A percentile compares a stretch with the other conserved stretches of the same genome.
phyloP scores from a whole-genome alignment of 257 asterid genomes.

The Scutellaria galericulata region DNA sequence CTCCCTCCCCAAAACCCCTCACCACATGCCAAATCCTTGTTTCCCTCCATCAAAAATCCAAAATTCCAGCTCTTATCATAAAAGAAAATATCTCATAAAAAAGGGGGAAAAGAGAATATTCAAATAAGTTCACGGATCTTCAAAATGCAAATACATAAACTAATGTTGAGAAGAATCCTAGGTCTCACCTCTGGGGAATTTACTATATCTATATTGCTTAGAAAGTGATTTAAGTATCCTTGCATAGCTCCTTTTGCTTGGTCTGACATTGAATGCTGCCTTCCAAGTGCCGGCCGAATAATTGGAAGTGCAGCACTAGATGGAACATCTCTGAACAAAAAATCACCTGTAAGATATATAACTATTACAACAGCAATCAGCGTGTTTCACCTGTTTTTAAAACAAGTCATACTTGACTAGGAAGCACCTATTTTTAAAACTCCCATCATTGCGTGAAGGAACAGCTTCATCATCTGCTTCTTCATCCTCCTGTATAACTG shows the following conservation, averaged over 20 bases:
- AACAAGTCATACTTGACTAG: constrained; percentile 41
- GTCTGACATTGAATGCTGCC: constrained; percentile 91
- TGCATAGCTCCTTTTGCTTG: constrained; percentile 91
- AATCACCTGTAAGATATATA: constrained; percentile 90
- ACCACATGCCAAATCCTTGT: too few relatives aligned
- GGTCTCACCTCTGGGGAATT: constrained; percentile 80
- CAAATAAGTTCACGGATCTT: constrained; percentile 23
- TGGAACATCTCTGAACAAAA: constrained; percentile 99
- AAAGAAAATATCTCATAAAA: constrained; percentile 17
- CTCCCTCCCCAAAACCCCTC: background rate
- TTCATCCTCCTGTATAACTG: constrained; percentile 82
- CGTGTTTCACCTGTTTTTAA: constrained; percentile 40
- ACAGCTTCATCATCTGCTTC: constrained; percentile 82
- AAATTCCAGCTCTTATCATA: constrained; percentile 8
- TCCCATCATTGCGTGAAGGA: constrained; percentile 73
- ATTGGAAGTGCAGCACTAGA: constrained; percentile 96
- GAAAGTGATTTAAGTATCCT: constrained; percentile 94
- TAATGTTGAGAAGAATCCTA: constrained; percentile 22
- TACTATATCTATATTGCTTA: constrained; percentile 87
- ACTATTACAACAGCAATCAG: constrained; percentile 70
- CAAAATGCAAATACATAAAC: constrained; percentile 28
- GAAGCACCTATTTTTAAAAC: constrained; percentile 74
- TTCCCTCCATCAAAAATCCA: constrained; percentile 5
- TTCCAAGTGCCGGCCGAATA: constrained; percentile 90
- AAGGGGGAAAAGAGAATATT: background rate